A percentile compares a stretch with the other conserved stretches of the same genome.
Conservation (phyloP, 2,329 filamentous ascomycete species). For the Daldinia sp. region DNA sequence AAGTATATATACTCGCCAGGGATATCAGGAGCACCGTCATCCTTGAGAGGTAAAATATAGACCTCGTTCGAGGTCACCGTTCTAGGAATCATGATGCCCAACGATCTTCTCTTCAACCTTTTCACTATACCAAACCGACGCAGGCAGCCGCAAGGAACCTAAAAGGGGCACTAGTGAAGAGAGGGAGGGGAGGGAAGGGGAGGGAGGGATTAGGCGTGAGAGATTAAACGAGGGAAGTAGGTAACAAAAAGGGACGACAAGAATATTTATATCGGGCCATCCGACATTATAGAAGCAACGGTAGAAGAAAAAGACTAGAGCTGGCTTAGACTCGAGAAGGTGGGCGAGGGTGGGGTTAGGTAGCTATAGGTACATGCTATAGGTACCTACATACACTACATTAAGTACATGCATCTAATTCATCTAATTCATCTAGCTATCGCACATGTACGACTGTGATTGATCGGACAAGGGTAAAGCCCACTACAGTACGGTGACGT, state of each 20-base stretch:
- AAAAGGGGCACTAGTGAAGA: not conserved
- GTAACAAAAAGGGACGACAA: not conserved
- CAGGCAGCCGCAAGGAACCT: not conserved
- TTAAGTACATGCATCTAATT: not conserved
- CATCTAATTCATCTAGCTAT: not conserved
- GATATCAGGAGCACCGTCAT: slow-evolving; percentile 90
- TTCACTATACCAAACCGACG: not conserved
- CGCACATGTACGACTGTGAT: not conserved
- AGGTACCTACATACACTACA: not conserved
- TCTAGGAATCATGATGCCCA: slow-evolving; percentile 60
- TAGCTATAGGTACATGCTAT: not conserved
- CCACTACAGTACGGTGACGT: slow-evolving; percentile 1
- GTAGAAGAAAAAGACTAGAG: not conserved
- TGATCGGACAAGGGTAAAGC: not conserved
- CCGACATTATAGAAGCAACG: not conserved
- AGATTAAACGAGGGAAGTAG: not conserved
- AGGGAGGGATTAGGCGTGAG: not conserved
- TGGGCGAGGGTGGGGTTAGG: not conserved
- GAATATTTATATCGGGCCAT: not conserved
- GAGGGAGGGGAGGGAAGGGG: not conserved
- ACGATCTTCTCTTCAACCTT: not conserved
- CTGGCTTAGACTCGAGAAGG: not conserved
- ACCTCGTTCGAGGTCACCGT: slow-evolving; percentile 75
- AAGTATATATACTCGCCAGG: slow-evolving; percentile 92
- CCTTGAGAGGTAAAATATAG: slow-evolving; percentile 89